Base-by-base conservation (phyloP, 805 yeast species). In the Myxozyma nipponensis region DNA sequence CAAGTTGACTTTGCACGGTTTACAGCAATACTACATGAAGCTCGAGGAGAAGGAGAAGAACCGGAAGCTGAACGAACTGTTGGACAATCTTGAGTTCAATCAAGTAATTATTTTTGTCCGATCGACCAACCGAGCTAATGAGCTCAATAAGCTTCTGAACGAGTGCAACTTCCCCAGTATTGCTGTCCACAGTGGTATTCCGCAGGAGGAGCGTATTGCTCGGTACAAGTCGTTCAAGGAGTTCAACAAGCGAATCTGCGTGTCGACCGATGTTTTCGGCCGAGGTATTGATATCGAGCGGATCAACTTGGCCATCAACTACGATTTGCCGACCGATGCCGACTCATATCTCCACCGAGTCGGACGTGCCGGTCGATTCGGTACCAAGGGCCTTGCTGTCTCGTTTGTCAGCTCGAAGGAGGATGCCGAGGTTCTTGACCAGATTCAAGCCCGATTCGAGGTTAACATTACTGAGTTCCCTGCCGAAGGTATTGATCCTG, bases 331-430 rank as follows among this genome's bases (percentile, higher is more conserved):
- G 63, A 77, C 72, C 60, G 97, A 90, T 32, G 96, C 98, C 59
- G 98, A 91, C 72, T 97, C 93, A 73, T 91, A 93, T 74, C 81
- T 91, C 69, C 98, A 91, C 77, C 88, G 98, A 77, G 98, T 91
- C 58, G 98, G 98, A 68, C 89, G 98, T 82, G 98, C 98, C 62
- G 98, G 98, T 75, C 90, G 98, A 80, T 91, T 91, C 66, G 98
- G 98, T 77, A 91, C 98, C 69, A 91, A 91, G 77, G 98, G 98
- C 76, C 82, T 93, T 64, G 95, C 97, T 47, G 79, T 93, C 52
- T 87, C 96, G 38, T 86, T 91, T 60, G 93, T 93, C 48, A 77
- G 93, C 39, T 77, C 83, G 52, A 85, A 82, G 64, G 91, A 83
- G 58, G 98, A 93, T 68, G 89, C 88, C 72, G 87, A 84, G 73